phyloP scores from a whole-genome alignment of 164 flowering plant genomes.

The Santalum album region DNA sequence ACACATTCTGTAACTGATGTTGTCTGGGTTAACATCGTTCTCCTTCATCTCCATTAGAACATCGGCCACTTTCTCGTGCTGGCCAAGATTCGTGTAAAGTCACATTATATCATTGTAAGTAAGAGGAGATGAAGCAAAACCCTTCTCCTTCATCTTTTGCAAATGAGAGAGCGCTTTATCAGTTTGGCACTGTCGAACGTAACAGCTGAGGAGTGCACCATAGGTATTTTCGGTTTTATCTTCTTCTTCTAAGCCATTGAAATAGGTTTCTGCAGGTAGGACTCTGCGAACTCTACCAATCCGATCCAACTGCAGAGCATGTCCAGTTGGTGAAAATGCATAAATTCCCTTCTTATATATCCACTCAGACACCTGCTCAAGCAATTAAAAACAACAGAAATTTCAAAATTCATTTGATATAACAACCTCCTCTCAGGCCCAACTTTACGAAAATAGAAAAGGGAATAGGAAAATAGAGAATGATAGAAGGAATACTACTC shows the following conservation, averaged over 20 bases:
- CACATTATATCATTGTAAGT: slow-evolving; percentile 63
- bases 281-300: slow-evolving; percentile 57
- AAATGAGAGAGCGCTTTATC: slow-evolving; percentile 44
- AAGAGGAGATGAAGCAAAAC: slow-evolving; percentile 38
- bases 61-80: slow-evolving; percentile 48
- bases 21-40: slow-evolving; percentile 44
- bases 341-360: slow-evolving; percentile 43
- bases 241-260: slow-evolving; percentile 34
- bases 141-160: slow-evolving; percentile 62
- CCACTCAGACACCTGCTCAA: slow-evolving; percentile 77
- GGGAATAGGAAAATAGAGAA: too few species aligned
- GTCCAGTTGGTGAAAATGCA: slow-evolving; percentile 41
- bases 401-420: too few species aligned
- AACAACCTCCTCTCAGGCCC: too few species aligned
- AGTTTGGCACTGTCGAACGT: slow-evolving; percentile 40
- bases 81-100: slow-evolving; percentile 38
- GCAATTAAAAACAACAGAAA: background rate
- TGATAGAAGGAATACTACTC: too few species aligned
- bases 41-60: slow-evolving; percentile 56
- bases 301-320: slow-evolving; percentile 70
- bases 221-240: slow-evolving; percentile 53
- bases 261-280: slow-evolving; percentile 50
- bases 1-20: slow-evolving; percentile 67
- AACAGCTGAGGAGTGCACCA: slow-evolving; percentile 72
- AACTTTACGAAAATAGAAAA: too few species aligned